phyloP scores from a whole-genome alignment of 495 filamentous ascomycete species.

The Penicillium longicatenatum region DNA sequence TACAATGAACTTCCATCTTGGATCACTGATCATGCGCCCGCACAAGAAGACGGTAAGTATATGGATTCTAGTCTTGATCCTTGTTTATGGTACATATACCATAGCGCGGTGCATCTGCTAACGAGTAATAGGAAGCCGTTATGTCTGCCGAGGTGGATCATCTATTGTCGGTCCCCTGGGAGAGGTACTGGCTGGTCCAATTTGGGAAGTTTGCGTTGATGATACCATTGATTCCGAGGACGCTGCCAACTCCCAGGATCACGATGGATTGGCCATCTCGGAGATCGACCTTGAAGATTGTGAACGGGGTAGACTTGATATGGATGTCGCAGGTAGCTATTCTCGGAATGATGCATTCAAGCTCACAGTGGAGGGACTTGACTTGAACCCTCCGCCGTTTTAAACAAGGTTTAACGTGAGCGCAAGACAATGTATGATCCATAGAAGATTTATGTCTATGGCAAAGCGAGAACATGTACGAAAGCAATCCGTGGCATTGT shows the following conservation, averaged over 20 bases:
- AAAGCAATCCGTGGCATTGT: too few relatives aligned
- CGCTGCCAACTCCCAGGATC: background rate
- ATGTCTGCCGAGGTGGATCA: conserved; percentile 67
- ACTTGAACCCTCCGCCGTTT: conserved; percentile 65
- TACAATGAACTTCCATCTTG: conserved; percentile 58
- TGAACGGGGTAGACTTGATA: conserved; percentile 59
- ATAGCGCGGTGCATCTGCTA: background rate
- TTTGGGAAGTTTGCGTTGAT: conserved; percentile 73
- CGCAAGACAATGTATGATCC: background rate
- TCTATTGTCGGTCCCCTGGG: conserved; percentile 81
- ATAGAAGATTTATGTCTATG: too few relatives aligned
- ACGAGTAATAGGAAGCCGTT: conserved; percentile 7
- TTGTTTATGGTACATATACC: background rate
- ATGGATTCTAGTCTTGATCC: background rate
- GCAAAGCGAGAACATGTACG: too few relatives aligned
- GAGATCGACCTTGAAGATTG: conserved; percentile 67
- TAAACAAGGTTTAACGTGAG: background rate
- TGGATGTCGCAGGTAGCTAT: conserved; percentile 78
- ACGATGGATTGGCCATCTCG: conserved; percentile 44
- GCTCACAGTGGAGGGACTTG: conserved; percentile 72
- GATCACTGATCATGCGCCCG: conserved; percentile 41
- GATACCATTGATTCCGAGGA: conserved; percentile 35
- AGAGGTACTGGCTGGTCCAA: conserved; percentile 72
- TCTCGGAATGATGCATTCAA: conserved; percentile 83
- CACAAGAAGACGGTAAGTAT: conserved; percentile 17